A percentile compares a stretch with the other conserved stretches of the same genome.
Evolutionary conservation across 2,329 filamentous ascomycete species (phyloP).

Genomic region (Seiridium cupressi): DNA sequence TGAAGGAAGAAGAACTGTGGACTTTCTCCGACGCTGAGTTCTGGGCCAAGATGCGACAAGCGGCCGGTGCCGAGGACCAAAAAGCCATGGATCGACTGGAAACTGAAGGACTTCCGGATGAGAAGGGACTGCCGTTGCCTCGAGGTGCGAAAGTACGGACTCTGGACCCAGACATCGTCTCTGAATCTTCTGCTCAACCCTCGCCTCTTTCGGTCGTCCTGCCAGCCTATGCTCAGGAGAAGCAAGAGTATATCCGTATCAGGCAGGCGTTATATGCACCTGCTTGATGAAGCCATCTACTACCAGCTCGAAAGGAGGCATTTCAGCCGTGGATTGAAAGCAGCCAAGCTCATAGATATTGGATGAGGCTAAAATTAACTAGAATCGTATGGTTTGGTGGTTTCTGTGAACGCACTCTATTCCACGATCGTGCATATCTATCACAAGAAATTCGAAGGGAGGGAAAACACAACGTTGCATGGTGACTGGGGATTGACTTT

Average conservation of each 20-base stretch:
- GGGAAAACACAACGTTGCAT: not conserved
- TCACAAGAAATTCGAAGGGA: not conserved
- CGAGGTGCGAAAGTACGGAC: slow-evolving; percentile 28
- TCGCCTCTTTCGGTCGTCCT: slow-evolving; percentile 17
- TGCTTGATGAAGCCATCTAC: not conserved
- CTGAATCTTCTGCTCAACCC: slow-evolving; percentile 5
- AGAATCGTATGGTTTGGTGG: too few species aligned
- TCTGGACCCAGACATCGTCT: slow-evolving; percentile 28
- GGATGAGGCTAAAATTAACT: too few species aligned
- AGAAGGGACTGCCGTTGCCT: slow-evolving; percentile 23
- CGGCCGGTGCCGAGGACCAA: slow-evolving; percentile 13
- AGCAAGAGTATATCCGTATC: slow-evolving; percentile 13
- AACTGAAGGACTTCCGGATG: slow-evolving; percentile 19
- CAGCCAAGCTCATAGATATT: too few species aligned
- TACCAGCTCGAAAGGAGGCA: not conserved
- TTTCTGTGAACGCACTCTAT: too few species aligned
- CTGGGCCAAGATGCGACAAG: slow-evolving; percentile 27
- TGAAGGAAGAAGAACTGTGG: slow-evolving; percentile 31
- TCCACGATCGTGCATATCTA: too few species aligned
- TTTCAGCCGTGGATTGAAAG: not conserved
- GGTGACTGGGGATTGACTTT: not conserved
- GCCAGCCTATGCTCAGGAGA: slow-evolving; percentile 18
- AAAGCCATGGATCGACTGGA: slow-evolving; percentile 20
- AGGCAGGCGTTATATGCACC: slow-evolving; percentile 14
- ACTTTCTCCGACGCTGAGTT: slow-evolving; percentile 31